Conservation (phyloP, 768 basidiomycete genomes). For the Lactifluus volemus region DNA sequence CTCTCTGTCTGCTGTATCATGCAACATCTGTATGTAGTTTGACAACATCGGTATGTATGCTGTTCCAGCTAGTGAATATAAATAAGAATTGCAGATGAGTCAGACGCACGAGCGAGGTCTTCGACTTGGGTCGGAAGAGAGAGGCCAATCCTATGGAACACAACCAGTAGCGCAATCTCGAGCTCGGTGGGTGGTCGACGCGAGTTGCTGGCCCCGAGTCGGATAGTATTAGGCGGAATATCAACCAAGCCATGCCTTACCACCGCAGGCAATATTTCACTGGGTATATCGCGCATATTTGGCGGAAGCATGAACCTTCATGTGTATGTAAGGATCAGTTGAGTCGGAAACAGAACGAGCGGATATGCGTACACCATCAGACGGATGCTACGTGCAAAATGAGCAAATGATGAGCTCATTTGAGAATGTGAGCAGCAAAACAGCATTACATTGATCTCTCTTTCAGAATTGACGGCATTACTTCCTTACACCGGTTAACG, state of each 20-base stretch:
- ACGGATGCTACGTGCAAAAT: background rate
- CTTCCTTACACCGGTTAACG: background rate
- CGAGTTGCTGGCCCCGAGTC: background rate
- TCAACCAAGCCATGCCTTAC: background rate
- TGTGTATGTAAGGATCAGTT: background rate
- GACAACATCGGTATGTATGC: background rate
- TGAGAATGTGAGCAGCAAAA: background rate
- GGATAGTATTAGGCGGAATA: background rate
- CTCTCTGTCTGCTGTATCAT: background rate
- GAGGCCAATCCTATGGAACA: slow-evolving; percentile 3
- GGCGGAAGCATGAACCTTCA: slow-evolving; percentile 4
- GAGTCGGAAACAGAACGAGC: background rate
- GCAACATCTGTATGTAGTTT: background rate
- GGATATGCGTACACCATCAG: slow-evolving; percentile 9
- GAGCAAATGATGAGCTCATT: background rate
- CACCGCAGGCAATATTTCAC: background rate
- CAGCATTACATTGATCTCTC: slow-evolving; percentile 1
- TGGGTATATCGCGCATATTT: background rate
- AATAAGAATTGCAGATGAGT: background rate
- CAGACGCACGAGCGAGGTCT: slow-evolving; percentile 3
- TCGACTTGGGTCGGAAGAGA: background rate
- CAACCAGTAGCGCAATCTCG: background rate
- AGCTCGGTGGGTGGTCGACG: background rate
- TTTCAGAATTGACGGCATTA: background rate
- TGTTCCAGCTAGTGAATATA: background rate